Evolutionary conservation across 768 basidiomycete genomes (phyloP), one percentile per base, ranked within the genome.

Genomic region (Podaxis pistillaris): DNA sequence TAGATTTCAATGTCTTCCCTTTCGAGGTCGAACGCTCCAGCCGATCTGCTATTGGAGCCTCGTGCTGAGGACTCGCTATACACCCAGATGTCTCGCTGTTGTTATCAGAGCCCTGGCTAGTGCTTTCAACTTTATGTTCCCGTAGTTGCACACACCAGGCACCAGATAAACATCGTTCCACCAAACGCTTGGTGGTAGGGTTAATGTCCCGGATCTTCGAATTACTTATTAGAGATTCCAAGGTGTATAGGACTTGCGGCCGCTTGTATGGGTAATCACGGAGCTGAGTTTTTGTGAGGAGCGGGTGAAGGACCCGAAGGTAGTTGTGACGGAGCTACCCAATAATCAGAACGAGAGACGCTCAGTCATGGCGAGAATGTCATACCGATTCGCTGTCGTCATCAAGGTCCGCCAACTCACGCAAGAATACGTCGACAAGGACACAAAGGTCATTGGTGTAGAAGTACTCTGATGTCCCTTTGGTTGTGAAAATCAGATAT

Each of bases 371-470:
- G 9, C 56, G 26, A 55, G 9, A 15, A 28, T 58, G 5, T 83
- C 91, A 58, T 62, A 96, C 93, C 66, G 94, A 91, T 78, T 98
- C 95, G 63, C 88, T 89, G 37, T 97, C 95, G 63, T 98, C 95
- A 66, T 94, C 95, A 19, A 99, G 76, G 72, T 99, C 90, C 13
- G 86, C 85, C 54, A 99, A 77, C 72, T 98, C 96, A 41, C 97
- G 87, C n/a, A 99, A 81, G 69, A 99, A 98, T 1, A 99, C 97
- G 68, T 99, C 97, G 12, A 99, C 94, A 13, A 99, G 81, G 3
- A 99, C 97, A 68, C 93, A 86, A 36, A 99, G 80, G 69, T 99
- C 97, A 70, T 99, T 99, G 15, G 95, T 98, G 75, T 97, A 99
- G 70, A 99, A 98, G 73, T 94, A 98, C 72, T 98, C 95, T 4